These are phyloP conservation scores for Exophiala mesophila DNA, from an alignment of 2,329 filamentous ascomycete genomes.

Conservation along the genomic window DNA sequence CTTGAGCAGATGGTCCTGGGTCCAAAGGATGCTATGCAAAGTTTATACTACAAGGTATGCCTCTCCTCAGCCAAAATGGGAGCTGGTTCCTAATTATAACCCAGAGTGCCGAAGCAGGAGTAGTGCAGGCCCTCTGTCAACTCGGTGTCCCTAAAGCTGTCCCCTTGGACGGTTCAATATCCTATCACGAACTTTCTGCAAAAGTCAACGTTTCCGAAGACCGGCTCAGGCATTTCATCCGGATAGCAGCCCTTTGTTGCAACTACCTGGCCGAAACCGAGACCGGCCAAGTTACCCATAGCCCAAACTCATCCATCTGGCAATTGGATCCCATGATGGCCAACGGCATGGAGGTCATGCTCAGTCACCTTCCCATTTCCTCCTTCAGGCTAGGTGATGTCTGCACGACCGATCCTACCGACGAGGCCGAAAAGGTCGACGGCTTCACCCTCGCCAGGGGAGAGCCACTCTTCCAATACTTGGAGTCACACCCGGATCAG, in stretches of 20 bases:
- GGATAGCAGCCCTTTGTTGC: conserved; percentile 10
- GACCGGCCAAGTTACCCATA: conserved; percentile 8
- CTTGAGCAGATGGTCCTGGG: conserved; percentile 13
- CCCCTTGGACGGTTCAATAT: conserved; percentile 11
- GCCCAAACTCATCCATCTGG: conserved; percentile 12
- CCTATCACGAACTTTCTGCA: conserved; percentile 6
- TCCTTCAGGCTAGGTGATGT: conserved; percentile 9
- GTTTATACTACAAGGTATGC: conserved; percentile 10
- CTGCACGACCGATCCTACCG: conserved; percentile 6
- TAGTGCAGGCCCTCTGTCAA: conserved; percentile 11
- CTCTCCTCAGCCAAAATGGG: background rate
- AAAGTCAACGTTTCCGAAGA: conserved; percentile 9
- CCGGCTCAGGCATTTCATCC: conserved; percentile 11
- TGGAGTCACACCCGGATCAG: conserved; percentile 8
- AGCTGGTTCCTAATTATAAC: background rate
- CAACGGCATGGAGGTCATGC: conserved; percentile 12
- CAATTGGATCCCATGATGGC: conserved; percentile 11
- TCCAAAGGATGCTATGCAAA: conserved; percentile 14
- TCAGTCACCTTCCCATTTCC: conserved; percentile 9
- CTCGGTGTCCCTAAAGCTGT: conserved; percentile 9
- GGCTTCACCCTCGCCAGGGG: conserved; percentile 10
- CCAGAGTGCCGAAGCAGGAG: conserved; percentile 14
- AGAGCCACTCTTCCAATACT: conserved; percentile 9
- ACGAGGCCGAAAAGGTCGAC: conserved; percentile 8
- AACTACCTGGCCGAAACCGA: conserved; percentile 10